Base-by-base conservation (phyloP, 2,329 filamentous ascomycete genomes). In the Kalaharituber pfeilii region DNA sequence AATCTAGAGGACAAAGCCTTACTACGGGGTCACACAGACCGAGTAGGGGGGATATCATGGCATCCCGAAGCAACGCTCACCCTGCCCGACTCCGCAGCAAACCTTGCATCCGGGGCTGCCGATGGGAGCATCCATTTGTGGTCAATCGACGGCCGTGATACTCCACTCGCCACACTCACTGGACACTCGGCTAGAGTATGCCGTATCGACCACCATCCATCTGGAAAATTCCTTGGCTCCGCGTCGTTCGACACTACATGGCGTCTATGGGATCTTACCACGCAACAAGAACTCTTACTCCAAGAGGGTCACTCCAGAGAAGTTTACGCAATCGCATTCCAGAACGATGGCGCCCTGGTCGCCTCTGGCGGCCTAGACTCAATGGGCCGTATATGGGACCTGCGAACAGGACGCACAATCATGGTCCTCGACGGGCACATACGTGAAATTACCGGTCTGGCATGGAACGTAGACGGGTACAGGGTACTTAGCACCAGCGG, bases 241-340 rank as follows among this genome's bases (percentile, higher is more conserved):
- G 91, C 91, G 5, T 94, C 87, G 0, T 91, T 91, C 64, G 91
- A 98, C 66, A 94, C 87, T 1, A 94, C 91, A 0, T 98, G 91
- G 91, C 80, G 89, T 45, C 73, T 98, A 29, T 98, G 91, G 89
- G 89, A 96, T 66, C 79, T 96, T 0, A 81, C 86, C 62, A 91
- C 83, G 0, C 85, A 80, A 0, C 81, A 81, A 2, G 88, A 96
- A 65, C 70, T 96, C 1, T 73, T 94, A 1, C 74, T 93, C 1
- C 91, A 98, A 67, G 89, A 96, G 69, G 91, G 91, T 1, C 91
- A 98, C 67, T 93, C 87, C 8, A 80, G 89, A 53, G 91, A 93
- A 58, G 91, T 96, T 11, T 96, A 91, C 65, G 78, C 87, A 0
- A 77, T 96, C 51, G 80, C 80, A 65, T 96, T 96, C 72, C 94